A percentile compares a stretch with the other conserved stretches of the same genome.
phyloP scores from a whole-genome alignment of 495 filamentous ascomycete genomes.

The Sporormia fimetaria region DNA sequence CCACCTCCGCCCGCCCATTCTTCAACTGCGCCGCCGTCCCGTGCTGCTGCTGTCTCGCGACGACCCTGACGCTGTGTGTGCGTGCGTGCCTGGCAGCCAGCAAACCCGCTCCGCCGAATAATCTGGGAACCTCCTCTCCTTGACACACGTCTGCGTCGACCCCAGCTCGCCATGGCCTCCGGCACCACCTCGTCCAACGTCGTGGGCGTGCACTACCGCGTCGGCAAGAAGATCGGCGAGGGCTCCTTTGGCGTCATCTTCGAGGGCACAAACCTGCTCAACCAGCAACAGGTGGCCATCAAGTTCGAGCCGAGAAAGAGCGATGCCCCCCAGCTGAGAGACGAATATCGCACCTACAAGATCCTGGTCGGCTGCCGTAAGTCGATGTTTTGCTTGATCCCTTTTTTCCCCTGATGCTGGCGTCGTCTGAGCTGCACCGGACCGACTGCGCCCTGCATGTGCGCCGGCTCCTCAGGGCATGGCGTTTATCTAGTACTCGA shows the following conservation, averaged over 20 bases:
- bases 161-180: constrained; percentile 41
- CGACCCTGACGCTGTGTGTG: background rate
- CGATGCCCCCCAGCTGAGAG: constrained; percentile 92
- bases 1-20: background rate
- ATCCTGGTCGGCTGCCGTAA: constrained; percentile 97
- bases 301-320: constrained; percentile 99
- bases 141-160: background rate
- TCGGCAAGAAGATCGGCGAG: constrained; percentile 99
- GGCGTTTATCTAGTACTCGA: background rate
- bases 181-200: constrained; percentile 95
- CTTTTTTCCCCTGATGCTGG: background rate
- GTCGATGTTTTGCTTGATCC: constrained; percentile 46
- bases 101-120: background rate
- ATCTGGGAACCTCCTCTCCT: background rate
- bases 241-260: constrained; percentile 99
- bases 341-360: constrained; percentile 99
- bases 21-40: background rate
- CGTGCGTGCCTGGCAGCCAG: background rate
- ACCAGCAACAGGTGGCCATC: constrained; percentile 98
- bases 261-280: constrained; percentile 94
- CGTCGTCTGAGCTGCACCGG: background rate
- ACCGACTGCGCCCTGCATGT: no score
- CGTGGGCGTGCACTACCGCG: constrained; percentile 96
- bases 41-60: background rate
- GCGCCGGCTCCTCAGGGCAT: no score